Base-by-base conservation (phyloP, 805 yeast genomes). In the Barnettozyma wickerhamii region DNA sequence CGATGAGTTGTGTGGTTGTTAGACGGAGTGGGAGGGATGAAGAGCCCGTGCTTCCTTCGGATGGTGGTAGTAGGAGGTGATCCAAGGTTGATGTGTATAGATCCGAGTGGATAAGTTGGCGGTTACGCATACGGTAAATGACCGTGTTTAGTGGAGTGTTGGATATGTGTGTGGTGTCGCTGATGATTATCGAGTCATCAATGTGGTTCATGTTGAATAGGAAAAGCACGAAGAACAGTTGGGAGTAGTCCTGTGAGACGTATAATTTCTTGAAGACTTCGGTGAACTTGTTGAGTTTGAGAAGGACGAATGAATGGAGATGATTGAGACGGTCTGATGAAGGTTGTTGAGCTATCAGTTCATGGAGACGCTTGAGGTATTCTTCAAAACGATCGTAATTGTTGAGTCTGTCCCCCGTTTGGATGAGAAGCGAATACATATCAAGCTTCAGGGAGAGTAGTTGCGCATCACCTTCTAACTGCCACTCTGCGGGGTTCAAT, bases 401-500 rank as follows among this genome's bases (percentile, higher is more conserved):
- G 4, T 10, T 10, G 13, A 41, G 27, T 13, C 37, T 27, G 12
- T 41, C 37, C 14, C 26, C 17, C 4, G 37, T 26, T 2, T 15
- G 14, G 4, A 41, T 35, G 12, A 38, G 14, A 20, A 41, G 27
- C 14, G 27, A 32, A 18, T 31, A 28, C n/a, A 41, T 28, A 10
- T 41, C 38, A 17, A 27, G 33, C 19, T 41, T 41, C 38, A 38
- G 19, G 6, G n/a, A 7, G 1, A 27, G 15, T n/a, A 41, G 28
- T 2, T 28, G 40, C 4, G 18, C 7, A 5, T 30, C 19, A 27
- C n/a, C n/a, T n/a, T 38, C 29, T 15, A 41, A 19, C 21, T 41
- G 44, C 44, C 44, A 41, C 17, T 41, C 44, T 5, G 31, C 40
- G 14, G 44, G 44, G 19, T 41, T 41, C n/a, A 41, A n/a, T 12